phyloP scores from a whole-genome alignment of 1,139 yeast genomes.

The Komagataea norvegica region DNA sequence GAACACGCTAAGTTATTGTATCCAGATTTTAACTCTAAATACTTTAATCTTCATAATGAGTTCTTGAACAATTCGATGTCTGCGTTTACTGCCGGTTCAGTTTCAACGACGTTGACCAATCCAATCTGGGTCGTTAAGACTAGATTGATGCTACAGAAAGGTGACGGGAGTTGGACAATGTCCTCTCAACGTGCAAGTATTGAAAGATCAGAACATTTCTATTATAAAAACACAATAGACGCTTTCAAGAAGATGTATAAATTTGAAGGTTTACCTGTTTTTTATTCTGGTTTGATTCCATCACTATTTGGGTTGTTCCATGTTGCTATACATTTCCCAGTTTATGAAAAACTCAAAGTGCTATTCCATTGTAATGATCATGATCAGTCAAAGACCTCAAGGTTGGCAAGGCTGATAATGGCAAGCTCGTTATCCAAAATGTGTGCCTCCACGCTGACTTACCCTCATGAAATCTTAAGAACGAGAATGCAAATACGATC shows the following conservation, averaged over 20 bases:
- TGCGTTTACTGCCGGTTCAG: slow-evolving; percentile 87
- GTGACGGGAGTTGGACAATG: slow-evolving; percentile 36
- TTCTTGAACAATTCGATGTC: slow-evolving; percentile 64
- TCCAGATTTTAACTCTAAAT: slow-evolving; percentile 32
- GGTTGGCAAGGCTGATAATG: slow-evolving; percentile 46
- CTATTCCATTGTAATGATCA: slow-evolving; percentile 33
- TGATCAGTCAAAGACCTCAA: slow-evolving; percentile 24
- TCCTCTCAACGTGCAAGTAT: slow-evolving; percentile 13
- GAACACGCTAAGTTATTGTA: slow-evolving; percentile 64
- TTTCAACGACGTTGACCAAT: slow-evolving; percentile 82
- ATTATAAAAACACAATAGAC: slow-evolving; percentile 75
- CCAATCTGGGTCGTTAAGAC: slow-evolving; percentile 99
- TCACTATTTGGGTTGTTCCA: slow-evolving; percentile 86
- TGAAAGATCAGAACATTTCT: slow-evolving; percentile 26
- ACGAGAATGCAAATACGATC: slow-evolving; percentile 73
- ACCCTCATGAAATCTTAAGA: slow-evolving; percentile 93
- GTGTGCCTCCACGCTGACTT: slow-evolving; percentile 84
- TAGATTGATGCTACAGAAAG: slow-evolving; percentile 83
- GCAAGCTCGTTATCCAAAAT: slow-evolving; percentile 85
- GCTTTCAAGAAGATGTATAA: slow-evolving; percentile 76
- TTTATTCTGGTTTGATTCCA: slow-evolving; percentile 87
- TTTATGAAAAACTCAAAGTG: slow-evolving; percentile 77
- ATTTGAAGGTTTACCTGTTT: slow-evolving; percentile 77
- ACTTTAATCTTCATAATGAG: slow-evolving; percentile 38
- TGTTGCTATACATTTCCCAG: slow-evolving; percentile 96